Evolutionary conservation across 257 asterid genomes (phyloP), one percentile per base, ranked within the genome.

Genomic region (Solanum paucissectum): DNA sequence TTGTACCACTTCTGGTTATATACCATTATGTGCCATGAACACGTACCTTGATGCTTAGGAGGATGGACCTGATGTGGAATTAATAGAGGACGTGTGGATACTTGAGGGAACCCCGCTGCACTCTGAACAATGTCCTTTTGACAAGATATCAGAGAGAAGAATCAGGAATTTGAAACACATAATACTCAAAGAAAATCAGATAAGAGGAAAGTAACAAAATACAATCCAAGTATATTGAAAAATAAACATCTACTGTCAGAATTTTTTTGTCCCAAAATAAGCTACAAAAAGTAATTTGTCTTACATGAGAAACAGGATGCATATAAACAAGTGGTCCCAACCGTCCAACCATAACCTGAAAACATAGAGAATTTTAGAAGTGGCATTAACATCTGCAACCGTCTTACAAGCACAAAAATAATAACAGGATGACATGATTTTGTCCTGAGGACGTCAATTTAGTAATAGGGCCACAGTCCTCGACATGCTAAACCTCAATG

Each of bases 11-110:
- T 44, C 33, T 14, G 23, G 69, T 18, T 38, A 85, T 37, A 85
- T 44, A 44, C 38, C 33, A 74, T 7, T 27, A 32, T 75, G 68
- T 21, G 44, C 46, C 83, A 86, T 46, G 46, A 69, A 42, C 37
- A 18, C 88, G 29, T 91, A 96, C 99, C 98, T 95, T 93, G 99
- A 92, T 93, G 93, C 93, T 96, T 95, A 74, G 94, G 90, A 87
- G 90, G 90, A 91, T 92, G 92, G 88, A 89, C 38, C 86, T 91
- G 95, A 89, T 92, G 93, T 58, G 93, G 94, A 86, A 91, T 87
- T 60, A 94, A 81, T 38, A 69, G 46, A 88, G 98, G 94, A 64
- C 92, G 92, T 71, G 95, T 25, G 84, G 94, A 86, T 87, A 90
- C 91, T 87, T 96, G 92, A 88, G 98, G 90, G 88, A 92, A 91